A percentile compares a stretch with the other conserved stretches of the same genome.
These are phyloP conservation scores for Nicotiana knightiana DNA, from an alignment of 257 asterid species.

Conservation along the genomic window DNA sequence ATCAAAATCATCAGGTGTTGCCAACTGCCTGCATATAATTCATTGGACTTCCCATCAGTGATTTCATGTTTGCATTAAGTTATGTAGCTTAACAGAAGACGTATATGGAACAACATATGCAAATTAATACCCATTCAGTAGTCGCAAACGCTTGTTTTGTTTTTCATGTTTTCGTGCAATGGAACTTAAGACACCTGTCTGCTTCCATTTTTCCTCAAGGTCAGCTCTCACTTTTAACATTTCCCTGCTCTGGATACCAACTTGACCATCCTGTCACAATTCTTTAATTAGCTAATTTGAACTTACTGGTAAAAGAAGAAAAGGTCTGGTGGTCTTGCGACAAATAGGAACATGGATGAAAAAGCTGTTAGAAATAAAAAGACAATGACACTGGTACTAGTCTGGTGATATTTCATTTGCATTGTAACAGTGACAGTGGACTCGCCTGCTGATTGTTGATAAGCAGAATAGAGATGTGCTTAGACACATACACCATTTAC, in stretches of 20 bases:
- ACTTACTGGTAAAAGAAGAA: background rate
- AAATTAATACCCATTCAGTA: slow-evolving; percentile 58
- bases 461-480: background rate
- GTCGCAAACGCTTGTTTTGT: slow-evolving; percentile 31
- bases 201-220: slow-evolving; percentile 80
- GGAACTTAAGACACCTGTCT: slow-evolving; percentile 64
- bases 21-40: slow-evolving; percentile 50
- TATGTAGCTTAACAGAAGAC: background rate
- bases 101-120: background rate
- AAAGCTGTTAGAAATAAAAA: background rate
- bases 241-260: slow-evolving; percentile 69
- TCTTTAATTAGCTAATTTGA: slow-evolving; percentile 4
- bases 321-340: background rate
- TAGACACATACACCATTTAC: slow-evolving; percentile 30
- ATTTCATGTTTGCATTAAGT: background rate
- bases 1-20: slow-evolving; percentile 80
- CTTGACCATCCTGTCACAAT: slow-evolving; percentile 48
- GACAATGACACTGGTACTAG: background rate
- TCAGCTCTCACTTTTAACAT: slow-evolving; percentile 85
- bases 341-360: background rate
- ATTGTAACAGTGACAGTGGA: background rate
- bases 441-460: background rate
- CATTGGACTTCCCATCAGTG: slow-evolving; percentile 10
- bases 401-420: background rate
- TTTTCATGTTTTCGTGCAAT: slow-evolving; percentile 41